phyloP scores from a whole-genome alignment of 108 stramenopile genomes.

The Skeletonema costatum region DNA sequence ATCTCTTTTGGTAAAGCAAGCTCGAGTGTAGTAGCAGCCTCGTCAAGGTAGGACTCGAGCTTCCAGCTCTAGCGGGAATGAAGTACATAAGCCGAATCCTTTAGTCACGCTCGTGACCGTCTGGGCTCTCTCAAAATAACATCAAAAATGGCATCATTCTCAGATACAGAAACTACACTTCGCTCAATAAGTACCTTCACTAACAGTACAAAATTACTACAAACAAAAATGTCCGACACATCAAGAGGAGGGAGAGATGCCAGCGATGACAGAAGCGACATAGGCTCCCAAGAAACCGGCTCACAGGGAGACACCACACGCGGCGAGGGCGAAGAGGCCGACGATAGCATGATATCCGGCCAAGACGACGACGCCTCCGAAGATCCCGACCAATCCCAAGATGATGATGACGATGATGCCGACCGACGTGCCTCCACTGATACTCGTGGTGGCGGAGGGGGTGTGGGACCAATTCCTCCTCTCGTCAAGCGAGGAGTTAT shows the following conservation, averaged over 20 bases:
- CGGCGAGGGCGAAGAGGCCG: not conserved
- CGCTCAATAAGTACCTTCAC: no score
- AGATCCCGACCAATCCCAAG: not conserved
- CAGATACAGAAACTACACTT: no score
- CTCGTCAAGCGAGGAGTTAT: conserved; percentile 8
- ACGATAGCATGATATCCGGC: not conserved
- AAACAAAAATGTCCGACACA: not conserved
- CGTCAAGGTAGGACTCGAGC: no score
- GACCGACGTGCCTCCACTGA: conserved; percentile 1
- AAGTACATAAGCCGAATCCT: no score
- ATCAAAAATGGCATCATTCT: no score
- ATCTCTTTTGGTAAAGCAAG: no score
- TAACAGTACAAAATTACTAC: no score
- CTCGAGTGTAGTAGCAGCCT: no score
- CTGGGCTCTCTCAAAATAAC: no score
- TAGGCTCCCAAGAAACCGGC: not conserved
- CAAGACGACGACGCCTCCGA: not conserved
- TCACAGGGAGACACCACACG: conserved; percentile 1
- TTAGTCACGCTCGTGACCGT: not conserved
- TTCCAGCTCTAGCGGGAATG: no score
- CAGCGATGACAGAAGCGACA: not conserved
- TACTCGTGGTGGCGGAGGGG: not conserved
- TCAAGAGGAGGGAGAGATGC: not conserved
- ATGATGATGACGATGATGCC: not conserved
- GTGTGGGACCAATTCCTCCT: not conserved